Percentiles rank a stretch among this genome's conserved stretches.
Conservation (phyloP, 805 yeast species). For the Yamadazyma paraphyllophila region DNA sequence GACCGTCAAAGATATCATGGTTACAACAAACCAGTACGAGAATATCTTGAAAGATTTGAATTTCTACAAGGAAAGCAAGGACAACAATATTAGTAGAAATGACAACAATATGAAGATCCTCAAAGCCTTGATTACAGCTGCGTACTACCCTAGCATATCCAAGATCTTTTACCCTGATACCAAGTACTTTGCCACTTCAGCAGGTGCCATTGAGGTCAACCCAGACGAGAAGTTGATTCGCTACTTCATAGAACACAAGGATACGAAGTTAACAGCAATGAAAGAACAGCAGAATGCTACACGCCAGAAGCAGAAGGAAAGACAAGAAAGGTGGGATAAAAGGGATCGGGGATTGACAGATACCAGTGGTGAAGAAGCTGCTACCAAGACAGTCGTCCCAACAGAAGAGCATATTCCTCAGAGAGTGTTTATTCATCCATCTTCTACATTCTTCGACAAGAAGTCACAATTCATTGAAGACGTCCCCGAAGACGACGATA, state of each 20-base stretch:
- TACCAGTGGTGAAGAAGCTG: not conserved
- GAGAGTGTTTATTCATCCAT: conserved; percentile 84
- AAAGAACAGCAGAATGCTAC: conserved; percentile 7
- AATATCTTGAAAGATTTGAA: conserved; percentile 76
- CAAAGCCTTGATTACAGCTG: conserved; percentile 70
- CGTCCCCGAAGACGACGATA: conserved; percentile 31
- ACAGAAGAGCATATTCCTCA: conserved; percentile 1
- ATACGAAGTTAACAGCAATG: conserved; percentile 1
- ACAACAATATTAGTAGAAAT: conserved; percentile 48
- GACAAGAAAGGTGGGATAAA: conserved; percentile 8
- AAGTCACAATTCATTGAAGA: conserved; percentile 17
- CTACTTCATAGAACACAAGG: conserved; percentile 20
- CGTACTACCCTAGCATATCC: conserved; percentile 81
- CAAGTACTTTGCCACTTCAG: conserved; percentile 62
- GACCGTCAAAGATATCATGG: conserved; percentile 66
- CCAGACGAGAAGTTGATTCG: conserved; percentile 67
- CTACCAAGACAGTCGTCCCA: not conserved
- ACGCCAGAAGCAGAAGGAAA: conserved; percentile 4
- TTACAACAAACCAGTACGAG: conserved; percentile 68
- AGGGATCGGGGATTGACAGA: conserved; percentile 1
- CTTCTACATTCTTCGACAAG: conserved; percentile 66
- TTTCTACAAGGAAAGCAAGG: conserved; percentile 32
- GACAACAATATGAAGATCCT: conserved; percentile 49
- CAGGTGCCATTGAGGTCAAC: conserved; percentile 84
- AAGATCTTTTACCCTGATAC: conserved; percentile 81